A percentile compares a stretch with the other conserved stretches of the same genome.
phyloP scores from a whole-genome alignment of 768 basidiomycete species.

The Suillus subaureus region DNA sequence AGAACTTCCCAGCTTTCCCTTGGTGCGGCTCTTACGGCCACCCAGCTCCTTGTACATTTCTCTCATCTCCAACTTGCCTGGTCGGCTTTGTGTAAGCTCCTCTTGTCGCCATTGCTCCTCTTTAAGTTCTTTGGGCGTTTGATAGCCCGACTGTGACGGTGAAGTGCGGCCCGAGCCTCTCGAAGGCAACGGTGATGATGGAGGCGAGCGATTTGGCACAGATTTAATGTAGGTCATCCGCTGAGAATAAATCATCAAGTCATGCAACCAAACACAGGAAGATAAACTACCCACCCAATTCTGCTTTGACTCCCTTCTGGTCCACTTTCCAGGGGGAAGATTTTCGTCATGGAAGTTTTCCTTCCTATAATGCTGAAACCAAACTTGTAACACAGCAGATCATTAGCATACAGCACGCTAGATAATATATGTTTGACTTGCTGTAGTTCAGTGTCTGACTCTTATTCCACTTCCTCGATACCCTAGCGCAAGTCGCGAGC shows the following conservation, averaged over 20 bases:
- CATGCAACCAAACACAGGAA: constrained; percentile 9
- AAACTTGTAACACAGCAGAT: constrained; percentile 53
- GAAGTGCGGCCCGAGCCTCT: constrained; percentile 52
- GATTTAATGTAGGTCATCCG: constrained; percentile 49
- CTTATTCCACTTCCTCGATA: constrained; percentile 84
- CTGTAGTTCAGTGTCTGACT: constrained; percentile 93
- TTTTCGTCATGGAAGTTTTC: constrained; percentile 84
- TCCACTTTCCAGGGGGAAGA: constrained; percentile 85
- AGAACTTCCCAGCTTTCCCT: constrained; percentile 71
- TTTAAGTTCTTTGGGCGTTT: constrained; percentile 76
- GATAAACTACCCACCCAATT: constrained; percentile 64
- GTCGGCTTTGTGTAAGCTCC: constrained; percentile 48
- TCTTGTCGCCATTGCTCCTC: constrained; percentile 74
- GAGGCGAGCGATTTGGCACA: constrained; percentile 41
- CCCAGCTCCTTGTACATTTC: constrained; percentile 90
- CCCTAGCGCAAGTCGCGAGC: constrained; percentile 76
- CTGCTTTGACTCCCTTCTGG: constrained; percentile 91
- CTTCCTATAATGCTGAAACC: constrained; percentile 91
- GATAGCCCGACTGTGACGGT: constrained; percentile 59
- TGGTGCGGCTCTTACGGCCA: constrained; percentile 77
- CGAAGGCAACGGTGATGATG: constrained; percentile 39
- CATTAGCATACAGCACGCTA: background rate
- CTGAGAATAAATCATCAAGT: constrained; percentile 35
- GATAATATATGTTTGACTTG: constrained; percentile 31
- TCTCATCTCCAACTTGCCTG: constrained; percentile 84